Evolutionary conservation across 208 protist species (phyloP), one percentile per base, ranked within the genome.

Genomic region (Crithidia mellificae): DNA sequence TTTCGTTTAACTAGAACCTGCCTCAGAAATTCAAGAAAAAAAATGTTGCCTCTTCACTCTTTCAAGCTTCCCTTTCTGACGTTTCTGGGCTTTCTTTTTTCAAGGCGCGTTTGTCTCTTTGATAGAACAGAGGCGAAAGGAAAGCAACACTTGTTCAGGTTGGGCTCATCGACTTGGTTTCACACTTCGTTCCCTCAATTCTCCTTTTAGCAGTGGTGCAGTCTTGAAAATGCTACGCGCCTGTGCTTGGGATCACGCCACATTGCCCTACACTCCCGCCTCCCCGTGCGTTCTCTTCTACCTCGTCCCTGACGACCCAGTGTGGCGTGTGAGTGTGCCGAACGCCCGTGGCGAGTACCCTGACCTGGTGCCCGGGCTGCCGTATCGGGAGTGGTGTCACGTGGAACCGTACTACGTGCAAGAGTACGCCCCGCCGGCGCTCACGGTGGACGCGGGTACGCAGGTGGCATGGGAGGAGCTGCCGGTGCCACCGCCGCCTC

Each of bases 231-330:
- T 74, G 69, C 59, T 61, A 14, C 69, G 69, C 17, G 51, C 61
- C 2, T 85, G 79, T 50, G 39, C 43, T 0, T 95, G 90, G 87
- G 83, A 95, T 47, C 86, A 95, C 74, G 54, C 53, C 17, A 84
- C 80, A 34, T 62, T 90, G 43, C 84, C 85, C 22, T 95, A 92
- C 67, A 82, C 66, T 0, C 90, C 90, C 0, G 0, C 29, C 1
- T 54, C 64, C 14, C 85, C 86, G 29, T 92, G 90, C 72, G 64
- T 90, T 19, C n/a, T 95, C 32, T 88, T 90, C 57, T 95, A 95
- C 55, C 55, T 87, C n/a, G 72, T 95, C 15, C 90, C 90, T 0
- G 84, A 81, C 27, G 83, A 91, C 39, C 57, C 72, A 0, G 81
- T 92, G 19, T 81, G 73, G 68, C 86, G 87, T 9, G 79, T 89